Evolutionary conservation across 129 eudicot genomes (phyloP), one percentile per base, ranked within the genome.

Genomic region (Mikania micrantha): DNA sequence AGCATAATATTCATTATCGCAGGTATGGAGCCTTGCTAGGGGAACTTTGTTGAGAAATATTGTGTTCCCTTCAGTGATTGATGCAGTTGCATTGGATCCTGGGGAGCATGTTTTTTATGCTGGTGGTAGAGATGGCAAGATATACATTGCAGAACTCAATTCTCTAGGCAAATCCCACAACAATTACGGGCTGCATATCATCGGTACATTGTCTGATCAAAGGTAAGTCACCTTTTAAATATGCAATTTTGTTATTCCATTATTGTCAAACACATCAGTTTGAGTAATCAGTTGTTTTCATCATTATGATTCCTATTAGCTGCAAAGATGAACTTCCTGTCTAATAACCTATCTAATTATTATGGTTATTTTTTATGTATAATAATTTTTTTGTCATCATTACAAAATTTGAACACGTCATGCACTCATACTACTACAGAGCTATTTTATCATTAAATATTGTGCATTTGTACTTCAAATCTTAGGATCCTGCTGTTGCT

Each of bases 91-190:
- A 29, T 58, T 90, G 54, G 95, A 87, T 79, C 91, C 87, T 22
- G 84, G 85, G 4, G 97, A 84, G 73, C 78, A 84, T 71, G 97
- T 87, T 48, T 90, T 90, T 74, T 87, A 90, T 80, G 95, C 95
- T 69, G 97, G 97, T 60, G 87, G 88, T 29, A 84, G 89, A 80
- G 91, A 90, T 84, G 95, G 97, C 38, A 87, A 80, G 74, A 87
- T 87, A 78, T 87, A 90, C 65, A 90, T 90, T 69, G 91, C 91
- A 17, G 87, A 82, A 66, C 82, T 90, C 35, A 82, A 80, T 78
- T 83, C 87, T 75, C 82, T 66, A 77, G 76, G 65, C 5, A 73
- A 70, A 70, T 56, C 83, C 60, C 74, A 62, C 78, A 66, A 80
- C 72, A 80, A 9, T 32, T 78, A 80, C 68, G 95, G 95, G 57